Evolutionary conservation across 768 basidiomycete genomes (phyloP).

Genomic region (Saitozyma podzolica): DNA sequence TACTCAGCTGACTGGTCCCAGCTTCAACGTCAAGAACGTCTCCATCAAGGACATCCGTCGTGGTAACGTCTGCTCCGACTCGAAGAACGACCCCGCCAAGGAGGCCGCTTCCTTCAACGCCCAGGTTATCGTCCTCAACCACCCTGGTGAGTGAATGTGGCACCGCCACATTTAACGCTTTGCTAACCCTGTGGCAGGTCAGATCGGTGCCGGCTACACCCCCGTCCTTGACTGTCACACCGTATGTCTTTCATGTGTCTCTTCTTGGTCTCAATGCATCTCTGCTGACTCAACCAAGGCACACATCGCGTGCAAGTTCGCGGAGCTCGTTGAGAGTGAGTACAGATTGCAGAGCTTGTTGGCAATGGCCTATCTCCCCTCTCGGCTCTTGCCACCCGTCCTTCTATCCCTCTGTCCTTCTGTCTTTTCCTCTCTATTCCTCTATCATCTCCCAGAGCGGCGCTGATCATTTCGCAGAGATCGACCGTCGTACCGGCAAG

Average conservation of each 20-base stretch:
- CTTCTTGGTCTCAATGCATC: neutral
- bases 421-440: neutral
- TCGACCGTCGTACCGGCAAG: constrained; percentile 80
- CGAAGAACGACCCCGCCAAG: constrained; percentile 99
- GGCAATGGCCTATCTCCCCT: too few relatives aligned
- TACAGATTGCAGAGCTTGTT: neutral
- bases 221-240: constrained; percentile 99
- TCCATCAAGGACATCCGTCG: constrained; percentile 99
- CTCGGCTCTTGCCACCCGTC: constrained; percentile 56
- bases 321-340: constrained; percentile 84
- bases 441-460: neutral
- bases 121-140: constrained; percentile 99
- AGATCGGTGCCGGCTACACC: constrained; percentile 98
- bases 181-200: constrained; percentile 50
- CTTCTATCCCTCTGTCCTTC: neutral
- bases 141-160: constrained; percentile 66
- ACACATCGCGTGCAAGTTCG: constrained; percentile 99
- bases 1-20: constrained; percentile 41
- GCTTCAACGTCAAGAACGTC: constrained; percentile 99
- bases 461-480: constrained; percentile 14
- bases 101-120: constrained; percentile 68
- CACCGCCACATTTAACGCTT: neutral
- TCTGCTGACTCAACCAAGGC: constrained; percentile 55
- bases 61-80: constrained; percentile 99
- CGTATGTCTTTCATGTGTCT: constrained; percentile 1